Evolutionary conservation across 208 protist species (phyloP).

Genomic region (Trypanosoma conorhini): DNA sequence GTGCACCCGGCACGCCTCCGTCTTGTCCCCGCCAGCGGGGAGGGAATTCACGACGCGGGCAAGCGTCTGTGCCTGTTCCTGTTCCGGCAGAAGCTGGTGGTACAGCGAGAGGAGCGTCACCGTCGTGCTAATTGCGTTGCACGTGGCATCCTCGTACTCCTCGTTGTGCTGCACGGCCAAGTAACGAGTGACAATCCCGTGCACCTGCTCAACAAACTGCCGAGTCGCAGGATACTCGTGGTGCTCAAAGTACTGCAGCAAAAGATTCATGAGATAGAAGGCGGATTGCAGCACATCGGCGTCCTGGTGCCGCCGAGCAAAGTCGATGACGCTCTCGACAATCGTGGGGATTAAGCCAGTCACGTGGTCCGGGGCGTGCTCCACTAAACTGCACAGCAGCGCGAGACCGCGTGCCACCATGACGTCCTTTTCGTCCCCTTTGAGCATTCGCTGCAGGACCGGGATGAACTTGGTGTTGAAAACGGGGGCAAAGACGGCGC

Average conservation of each 20-base stretch:
- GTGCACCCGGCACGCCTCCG: conserved; percentile 73
- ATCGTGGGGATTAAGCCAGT: conserved; percentile 49
- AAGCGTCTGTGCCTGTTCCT: conserved; percentile 37
- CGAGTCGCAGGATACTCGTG: conserved; percentile 22
- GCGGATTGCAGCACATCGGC: conserved; percentile 58
- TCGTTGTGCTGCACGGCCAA: conserved; percentile 30
- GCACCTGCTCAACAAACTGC: conserved; percentile 51
- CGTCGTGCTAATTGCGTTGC: conserved; percentile 69
- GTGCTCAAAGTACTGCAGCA: conserved; percentile 56
- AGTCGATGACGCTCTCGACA: conserved; percentile 43
- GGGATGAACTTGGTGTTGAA: conserved; percentile 70
- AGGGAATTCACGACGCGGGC: conserved; percentile 44
- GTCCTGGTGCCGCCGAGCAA: conserved; percentile 50
- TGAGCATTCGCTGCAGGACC: conserved; percentile 56
- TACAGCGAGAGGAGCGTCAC: conserved; percentile 65
- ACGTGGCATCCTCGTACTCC: conserved; percentile 52
- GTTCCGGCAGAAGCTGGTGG: conserved; percentile 29
- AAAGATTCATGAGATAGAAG: conserved; percentile 78
- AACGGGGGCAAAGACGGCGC: conserved; percentile 64
- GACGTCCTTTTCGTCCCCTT: conserved; percentile 63
- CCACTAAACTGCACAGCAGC: conserved; percentile 79
- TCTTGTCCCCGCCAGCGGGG: conserved; percentile 68
- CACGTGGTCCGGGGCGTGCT: conserved; percentile 57
- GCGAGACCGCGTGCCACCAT: conserved; percentile 55
- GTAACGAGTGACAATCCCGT: conserved; percentile 46